phyloP scores from a whole-genome alignment of 371 early-diverging fungal genomes.

The Smittium culicis region DNA sequence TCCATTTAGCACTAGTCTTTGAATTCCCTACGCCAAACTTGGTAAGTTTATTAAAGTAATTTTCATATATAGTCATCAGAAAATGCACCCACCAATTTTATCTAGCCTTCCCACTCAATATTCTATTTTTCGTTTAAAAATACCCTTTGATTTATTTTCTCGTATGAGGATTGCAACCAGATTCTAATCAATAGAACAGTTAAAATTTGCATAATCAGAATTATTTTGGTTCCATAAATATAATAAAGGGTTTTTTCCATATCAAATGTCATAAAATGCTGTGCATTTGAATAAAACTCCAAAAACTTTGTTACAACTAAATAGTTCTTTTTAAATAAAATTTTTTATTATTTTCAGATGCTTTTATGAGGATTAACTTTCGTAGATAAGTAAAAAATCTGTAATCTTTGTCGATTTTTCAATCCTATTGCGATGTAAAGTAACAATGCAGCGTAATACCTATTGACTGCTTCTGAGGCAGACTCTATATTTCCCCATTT shows the following conservation, averaged over 20 bases:
- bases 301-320: slow-evolving; percentile 46
- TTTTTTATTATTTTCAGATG: slow-evolving; percentile 37
- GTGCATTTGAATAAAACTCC: slow-evolving; percentile 60
- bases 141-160: background rate
- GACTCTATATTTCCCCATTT: slow-evolving; percentile 66
- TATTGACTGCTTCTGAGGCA: slow-evolving; percentile 56
- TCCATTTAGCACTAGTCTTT: slow-evolving; percentile 27
- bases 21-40: slow-evolving; percentile 30
- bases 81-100: slow-evolving; percentile 4
- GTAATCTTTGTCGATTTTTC: slow-evolving; percentile 15
- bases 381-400: slow-evolving; percentile 37
- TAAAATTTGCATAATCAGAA: slow-evolving; percentile 53
- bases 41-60: slow-evolving; percentile 7
- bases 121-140: background rate
- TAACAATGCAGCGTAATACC: slow-evolving; percentile 57
- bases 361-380: slow-evolving; percentile 37
- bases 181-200: slow-evolving; percentile 16
- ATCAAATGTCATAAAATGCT: slow-evolving; percentile 49
- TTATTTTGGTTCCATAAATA: slow-evolving; percentile 62
- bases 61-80: slow-evolving; percentile 19
- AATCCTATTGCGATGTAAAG: slow-evolving; percentile 7
- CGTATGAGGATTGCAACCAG: slow-evolving; percentile 27
- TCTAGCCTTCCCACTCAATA: slow-evolving; percentile 6
- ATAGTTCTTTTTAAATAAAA: slow-evolving; percentile 12
- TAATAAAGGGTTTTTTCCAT: slow-evolving; percentile 46